phyloP scores from a whole-genome alignment of 2,329 filamentous ascomycete genomes.

The Thelonectria discophora region DNA sequence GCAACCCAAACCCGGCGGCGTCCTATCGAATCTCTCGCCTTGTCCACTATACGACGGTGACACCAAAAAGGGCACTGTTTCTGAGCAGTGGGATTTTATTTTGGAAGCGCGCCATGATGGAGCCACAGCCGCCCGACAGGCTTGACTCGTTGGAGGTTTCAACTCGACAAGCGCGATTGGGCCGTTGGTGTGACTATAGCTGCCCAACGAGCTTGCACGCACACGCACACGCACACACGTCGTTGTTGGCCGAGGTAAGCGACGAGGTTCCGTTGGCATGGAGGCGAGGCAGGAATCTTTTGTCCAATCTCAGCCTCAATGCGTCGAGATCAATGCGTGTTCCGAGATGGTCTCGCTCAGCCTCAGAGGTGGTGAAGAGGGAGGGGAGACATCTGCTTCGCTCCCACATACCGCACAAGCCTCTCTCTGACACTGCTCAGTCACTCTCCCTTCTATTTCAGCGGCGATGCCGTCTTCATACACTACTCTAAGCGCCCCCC shows the following conservation, averaged over 20 bases:
- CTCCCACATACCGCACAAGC: constrained; percentile 2
- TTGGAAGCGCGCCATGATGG: not conserved
- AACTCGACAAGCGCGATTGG: not conserved
- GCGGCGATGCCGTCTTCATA: not conserved
- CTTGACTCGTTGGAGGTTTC: not conserved
- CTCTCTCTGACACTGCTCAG: not conserved
- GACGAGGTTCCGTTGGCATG: constrained; percentile 11
- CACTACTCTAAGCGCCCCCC: too few relatives aligned
- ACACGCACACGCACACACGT: too few relatives aligned
- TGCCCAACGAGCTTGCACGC: constrained; percentile 19
- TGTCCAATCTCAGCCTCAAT: constrained; percentile 23
- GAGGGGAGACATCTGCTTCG: too few relatives aligned
- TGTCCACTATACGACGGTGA: not conserved
- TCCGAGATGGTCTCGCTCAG: not conserved
- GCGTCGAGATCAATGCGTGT: constrained; percentile 16
- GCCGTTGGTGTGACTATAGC: constrained; percentile 2
- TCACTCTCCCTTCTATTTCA: not conserved
- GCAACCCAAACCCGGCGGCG: not conserved
- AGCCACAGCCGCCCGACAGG: not conserved
- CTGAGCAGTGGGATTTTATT: too few relatives aligned
- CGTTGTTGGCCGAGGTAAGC: not conserved
- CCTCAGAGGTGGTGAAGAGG: not conserved
- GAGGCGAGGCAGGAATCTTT: constrained; percentile 23
- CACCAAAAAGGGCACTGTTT: not conserved
- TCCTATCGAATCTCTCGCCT: not conserved